Evolutionary conservation across 164 flowering plant species (phyloP).

Genomic region (Magnolia kwangsiensis): DNA sequence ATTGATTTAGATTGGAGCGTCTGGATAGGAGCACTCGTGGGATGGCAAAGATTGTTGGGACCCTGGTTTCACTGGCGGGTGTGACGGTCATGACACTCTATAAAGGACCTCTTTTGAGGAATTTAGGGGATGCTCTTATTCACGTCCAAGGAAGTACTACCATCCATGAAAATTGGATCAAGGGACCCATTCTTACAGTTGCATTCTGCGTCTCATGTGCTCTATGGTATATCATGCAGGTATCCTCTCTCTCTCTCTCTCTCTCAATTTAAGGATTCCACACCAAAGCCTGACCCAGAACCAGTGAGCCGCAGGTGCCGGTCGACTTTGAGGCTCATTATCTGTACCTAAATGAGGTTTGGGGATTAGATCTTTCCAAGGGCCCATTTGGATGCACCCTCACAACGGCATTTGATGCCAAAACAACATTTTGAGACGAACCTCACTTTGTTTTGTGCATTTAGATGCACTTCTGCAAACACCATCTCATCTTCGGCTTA

Average conservation of each 20-base stretch:
- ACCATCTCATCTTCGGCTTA: too few species aligned
- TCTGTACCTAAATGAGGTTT: too few species aligned
- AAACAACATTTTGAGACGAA: too few species aligned
- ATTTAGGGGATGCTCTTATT: slow-evolving; percentile 44
- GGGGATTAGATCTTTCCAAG: too few species aligned
- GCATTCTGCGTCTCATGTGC: slow-evolving; percentile 78
- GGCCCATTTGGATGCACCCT: too few species aligned
- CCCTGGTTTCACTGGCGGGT: slow-evolving; percentile 68
- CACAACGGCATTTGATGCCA: too few species aligned
- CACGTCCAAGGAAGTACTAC: slow-evolving; percentile 33
- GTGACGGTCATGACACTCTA: slow-evolving; percentile 72
- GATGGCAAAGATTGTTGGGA: slow-evolving; percentile 63
- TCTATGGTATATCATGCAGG: slow-evolving; percentile 84
- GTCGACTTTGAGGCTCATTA: too few species aligned
- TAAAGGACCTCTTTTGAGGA: slow-evolving; percentile 54
- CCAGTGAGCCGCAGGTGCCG: background rate
- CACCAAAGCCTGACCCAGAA: background rate
- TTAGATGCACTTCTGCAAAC: too few species aligned
- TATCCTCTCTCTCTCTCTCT: slow-evolving; percentile 8
- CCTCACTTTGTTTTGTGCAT: too few species aligned
- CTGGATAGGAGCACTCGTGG: slow-evolving; percentile 50
- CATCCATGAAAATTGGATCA: slow-evolving; percentile 62
- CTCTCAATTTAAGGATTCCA: too few species aligned
- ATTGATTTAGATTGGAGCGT: slow-evolving; percentile 51
- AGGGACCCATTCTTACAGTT: slow-evolving; percentile 63